phyloP scores from a whole-genome alignment of 2,329 filamentous ascomycete species.

The Aspergillus fijiensis region DNA sequence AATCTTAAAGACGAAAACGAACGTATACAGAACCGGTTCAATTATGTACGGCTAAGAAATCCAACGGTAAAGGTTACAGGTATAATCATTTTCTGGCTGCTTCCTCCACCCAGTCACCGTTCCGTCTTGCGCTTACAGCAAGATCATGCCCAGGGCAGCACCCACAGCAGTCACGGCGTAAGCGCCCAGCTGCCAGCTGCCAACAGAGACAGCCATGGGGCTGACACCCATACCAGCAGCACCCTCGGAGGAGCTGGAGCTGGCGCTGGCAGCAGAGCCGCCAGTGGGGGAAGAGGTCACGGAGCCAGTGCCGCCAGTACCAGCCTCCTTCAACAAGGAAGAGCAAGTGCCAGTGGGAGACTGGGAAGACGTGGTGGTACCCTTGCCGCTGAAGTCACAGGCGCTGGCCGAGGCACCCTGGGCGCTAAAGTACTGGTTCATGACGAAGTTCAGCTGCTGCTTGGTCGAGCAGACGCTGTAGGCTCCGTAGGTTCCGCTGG shows the following conservation, averaged over 20 bases:
- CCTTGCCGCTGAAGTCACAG: constrained; percentile 49
- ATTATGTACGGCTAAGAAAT: constrained; percentile 10
- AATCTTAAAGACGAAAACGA: background rate
- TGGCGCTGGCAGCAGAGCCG: constrained; percentile 17
- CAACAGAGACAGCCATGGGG: constrained; percentile 40
- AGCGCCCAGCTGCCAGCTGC: constrained; percentile 42
- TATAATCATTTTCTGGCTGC: background rate
- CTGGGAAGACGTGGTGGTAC: constrained; percentile 33
- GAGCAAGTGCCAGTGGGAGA: constrained; percentile 35
- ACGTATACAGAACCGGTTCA: constrained; percentile 6
- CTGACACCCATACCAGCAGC: constrained; percentile 31
- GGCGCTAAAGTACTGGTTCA: constrained; percentile 48
- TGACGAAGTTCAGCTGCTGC: constrained; percentile 49
- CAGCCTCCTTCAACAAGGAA: constrained; percentile 40
- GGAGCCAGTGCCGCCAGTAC: constrained; percentile 40
- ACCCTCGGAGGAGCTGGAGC: constrained; percentile 28
- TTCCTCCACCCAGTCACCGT: background rate
- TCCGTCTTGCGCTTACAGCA: constrained; percentile 40
- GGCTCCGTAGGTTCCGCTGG: constrained; percentile 46
- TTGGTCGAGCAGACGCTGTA: constrained; percentile 49
- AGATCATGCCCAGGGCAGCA: constrained; percentile 48
- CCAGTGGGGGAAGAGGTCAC: constrained; percentile 39
- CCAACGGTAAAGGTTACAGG: background rate
- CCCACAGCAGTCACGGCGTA: constrained; percentile 46
- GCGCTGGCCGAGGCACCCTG: constrained; percentile 34